These are phyloP conservation scores for Cnidoscolus chayamansa DNA, from an alignment of 441 rosid genomes.

Conservation along the genomic window DNA sequence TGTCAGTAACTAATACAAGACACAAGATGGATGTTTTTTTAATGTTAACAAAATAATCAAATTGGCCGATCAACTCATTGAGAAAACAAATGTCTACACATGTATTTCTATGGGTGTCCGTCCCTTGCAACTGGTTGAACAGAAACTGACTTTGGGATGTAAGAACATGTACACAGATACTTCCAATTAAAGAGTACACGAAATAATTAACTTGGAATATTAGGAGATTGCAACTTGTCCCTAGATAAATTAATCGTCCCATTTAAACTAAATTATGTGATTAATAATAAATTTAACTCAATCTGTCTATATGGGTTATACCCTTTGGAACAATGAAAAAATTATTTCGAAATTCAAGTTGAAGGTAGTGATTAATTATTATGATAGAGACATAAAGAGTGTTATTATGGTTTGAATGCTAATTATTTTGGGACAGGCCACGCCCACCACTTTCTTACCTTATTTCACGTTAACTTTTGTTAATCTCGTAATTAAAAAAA, in stretches of 20 bases:
- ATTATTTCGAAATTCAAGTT: background rate
- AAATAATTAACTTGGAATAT: background rate
- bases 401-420: background rate
- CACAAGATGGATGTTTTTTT: too few species aligned
- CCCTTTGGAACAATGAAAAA: background rate
- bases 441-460: background rate
- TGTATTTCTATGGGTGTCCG: background rate
- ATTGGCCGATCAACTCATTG: background rate
- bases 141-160: background rate
- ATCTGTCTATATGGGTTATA: background rate
- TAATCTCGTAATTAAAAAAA: too few species aligned
- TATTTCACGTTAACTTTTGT: background rate
- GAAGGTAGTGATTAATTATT: background rate
- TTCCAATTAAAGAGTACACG: background rate
- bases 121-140: background rate
- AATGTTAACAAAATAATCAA: too few species aligned
- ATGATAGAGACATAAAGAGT: background rate
- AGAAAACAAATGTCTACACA: conserved; percentile 13
- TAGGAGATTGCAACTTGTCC: background rate
- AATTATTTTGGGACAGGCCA: background rate
- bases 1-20: too few species aligned
- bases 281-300: background rate
- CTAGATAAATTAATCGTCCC: background rate
- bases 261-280: background rate
- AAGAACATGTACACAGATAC: too few species aligned